Evolutionary conservation across 805 yeast genomes (phyloP).

Genomic region (Nakazawaea holstii): DNA sequence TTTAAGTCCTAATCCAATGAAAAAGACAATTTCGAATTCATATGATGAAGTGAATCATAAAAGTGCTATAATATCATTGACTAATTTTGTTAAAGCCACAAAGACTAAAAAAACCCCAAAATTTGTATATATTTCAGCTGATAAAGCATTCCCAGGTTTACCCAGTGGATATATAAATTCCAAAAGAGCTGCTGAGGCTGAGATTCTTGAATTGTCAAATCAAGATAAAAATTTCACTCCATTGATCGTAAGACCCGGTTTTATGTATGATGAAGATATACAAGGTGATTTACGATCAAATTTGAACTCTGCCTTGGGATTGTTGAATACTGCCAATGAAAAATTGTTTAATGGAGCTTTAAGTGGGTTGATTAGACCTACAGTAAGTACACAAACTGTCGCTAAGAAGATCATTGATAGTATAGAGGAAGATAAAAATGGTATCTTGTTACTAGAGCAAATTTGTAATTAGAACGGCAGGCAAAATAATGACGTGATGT

Average conservation of each 20-base stretch:
- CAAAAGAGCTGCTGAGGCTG: slow-evolving; percentile 73
- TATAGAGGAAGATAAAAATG: slow-evolving; percentile 33
- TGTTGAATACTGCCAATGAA: slow-evolving; percentile 39
- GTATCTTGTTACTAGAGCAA: slow-evolving; percentile 56
- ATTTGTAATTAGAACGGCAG: slow-evolving; percentile 18
- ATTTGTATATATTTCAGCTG: slow-evolving; percentile 81
- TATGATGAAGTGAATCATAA: slow-evolving; percentile 65
- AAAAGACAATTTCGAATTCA: slow-evolving; percentile 35
- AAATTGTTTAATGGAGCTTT: slow-evolving; percentile 34
- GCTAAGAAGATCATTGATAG: slow-evolving; percentile 47
- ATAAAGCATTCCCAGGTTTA: slow-evolving; percentile 58
- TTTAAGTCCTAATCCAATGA: slow-evolving; percentile 58
- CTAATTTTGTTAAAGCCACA: slow-evolving; percentile 30
- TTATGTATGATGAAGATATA: slow-evolving; percentile 60
- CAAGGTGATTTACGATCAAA: slow-evolving; percentile 31
- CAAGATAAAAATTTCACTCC: slow-evolving; percentile 31
- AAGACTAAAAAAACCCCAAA: slow-evolving; percentile 13
- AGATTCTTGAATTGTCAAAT: slow-evolving; percentile 36
- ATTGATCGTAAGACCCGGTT: slow-evolving; percentile 73
- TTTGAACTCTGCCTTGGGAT: slow-evolving; percentile 36
- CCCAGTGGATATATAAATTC: slow-evolving; percentile 70
- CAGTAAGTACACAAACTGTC: slow-evolving; percentile 64
- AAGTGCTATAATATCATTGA: slow-evolving; percentile 62
- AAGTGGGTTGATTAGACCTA: slow-evolving; percentile 52
- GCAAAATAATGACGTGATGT: neutral